These are phyloP conservation scores for Petunia hybrid DNA, from an alignment of 305 asterid genomes.

Conservation along the genomic window DNA sequence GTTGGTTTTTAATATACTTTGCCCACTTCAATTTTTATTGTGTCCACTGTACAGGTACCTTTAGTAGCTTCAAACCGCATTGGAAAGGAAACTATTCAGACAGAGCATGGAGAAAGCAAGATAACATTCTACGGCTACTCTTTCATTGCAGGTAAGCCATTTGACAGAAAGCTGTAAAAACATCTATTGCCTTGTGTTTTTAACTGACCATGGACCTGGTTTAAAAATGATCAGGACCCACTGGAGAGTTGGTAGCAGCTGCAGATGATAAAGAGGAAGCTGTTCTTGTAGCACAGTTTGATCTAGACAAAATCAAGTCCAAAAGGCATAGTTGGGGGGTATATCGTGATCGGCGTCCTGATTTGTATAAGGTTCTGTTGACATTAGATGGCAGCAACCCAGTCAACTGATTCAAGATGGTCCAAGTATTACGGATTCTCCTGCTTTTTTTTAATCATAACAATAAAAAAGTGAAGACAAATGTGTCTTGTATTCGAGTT, in stretches of 20 bases:
- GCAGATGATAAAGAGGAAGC: constrained; percentile 90
- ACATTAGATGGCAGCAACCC: constrained; percentile 80
- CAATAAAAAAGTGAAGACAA: constrained; percentile 15
- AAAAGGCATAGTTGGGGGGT: constrained; percentile 95
- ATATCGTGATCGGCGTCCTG: constrained; percentile 94
- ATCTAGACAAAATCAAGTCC: constrained; percentile 76
- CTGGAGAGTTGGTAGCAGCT: constrained; percentile 78
- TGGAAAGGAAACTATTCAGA: constrained; percentile 81
- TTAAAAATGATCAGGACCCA: constrained; percentile 64
- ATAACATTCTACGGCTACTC: constrained; percentile 93
- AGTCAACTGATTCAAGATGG: constrained; percentile 24
- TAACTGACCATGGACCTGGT: constrained; percentile 30
- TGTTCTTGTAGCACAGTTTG: constrained; percentile 76
- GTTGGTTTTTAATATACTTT: not conserved
- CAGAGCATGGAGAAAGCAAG: constrained; percentile 91
- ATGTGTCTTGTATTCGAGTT: not conserved
- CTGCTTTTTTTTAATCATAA: not conserved
- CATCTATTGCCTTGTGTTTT: not conserved
- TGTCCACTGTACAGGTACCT: constrained; percentile 65
- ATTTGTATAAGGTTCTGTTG: constrained; percentile 90
- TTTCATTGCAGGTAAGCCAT: constrained; percentile 78
- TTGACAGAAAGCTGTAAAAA: not conserved
- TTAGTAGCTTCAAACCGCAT: constrained; percentile 92
- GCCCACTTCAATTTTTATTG: not conserved
- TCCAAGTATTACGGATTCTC: not conserved